phyloP scores from a whole-genome alignment of 352 stramenopile species.

The Globisporangium megalacanthum region DNA sequence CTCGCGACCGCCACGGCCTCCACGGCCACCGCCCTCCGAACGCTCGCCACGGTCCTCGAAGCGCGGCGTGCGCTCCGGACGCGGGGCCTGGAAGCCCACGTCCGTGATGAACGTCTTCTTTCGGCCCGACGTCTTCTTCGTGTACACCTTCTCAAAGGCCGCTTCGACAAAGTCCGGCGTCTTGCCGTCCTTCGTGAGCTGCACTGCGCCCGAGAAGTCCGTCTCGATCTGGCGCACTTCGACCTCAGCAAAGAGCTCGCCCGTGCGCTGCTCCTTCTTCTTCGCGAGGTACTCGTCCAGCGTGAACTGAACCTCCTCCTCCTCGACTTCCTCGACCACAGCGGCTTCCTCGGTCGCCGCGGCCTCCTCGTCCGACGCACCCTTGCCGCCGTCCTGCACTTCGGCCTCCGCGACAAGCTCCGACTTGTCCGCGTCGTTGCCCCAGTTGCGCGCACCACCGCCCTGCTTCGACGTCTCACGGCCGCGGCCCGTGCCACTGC shows the following conservation, averaged over 20 bases:
- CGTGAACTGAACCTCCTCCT: slow-evolving; percentile 83
- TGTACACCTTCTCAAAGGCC: slow-evolving; percentile 93
- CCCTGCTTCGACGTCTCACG: slow-evolving; percentile 95
- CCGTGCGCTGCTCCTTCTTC: slow-evolving; percentile 66
- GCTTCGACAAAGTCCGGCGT: slow-evolving; percentile 85
- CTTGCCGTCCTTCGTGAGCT: slow-evolving; percentile 84
- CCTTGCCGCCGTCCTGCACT: slow-evolving; percentile 50
- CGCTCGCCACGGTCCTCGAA: slow-evolving; percentile 56
- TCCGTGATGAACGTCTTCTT: slow-evolving; percentile 92
- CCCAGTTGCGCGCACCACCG: slow-evolving; percentile 95
- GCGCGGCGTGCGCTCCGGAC: slow-evolving; percentile 45
- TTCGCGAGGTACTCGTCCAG: slow-evolving; percentile 81
- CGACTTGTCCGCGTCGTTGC: slow-evolving; percentile 91
- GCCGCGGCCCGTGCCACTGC: slow-evolving; percentile 93
- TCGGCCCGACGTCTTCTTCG: slow-evolving; percentile 92
- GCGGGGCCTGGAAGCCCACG: slow-evolving; percentile 74
- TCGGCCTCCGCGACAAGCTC: slow-evolving; percentile 69
- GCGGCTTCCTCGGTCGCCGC: slow-evolving; percentile 33
- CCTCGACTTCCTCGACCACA: slow-evolving; percentile 48
- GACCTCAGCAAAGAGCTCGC: slow-evolving; percentile 75
- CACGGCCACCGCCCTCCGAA: slow-evolving; percentile 16
- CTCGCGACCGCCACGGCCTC: slow-evolving; percentile 39
- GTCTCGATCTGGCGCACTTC: slow-evolving; percentile 85
- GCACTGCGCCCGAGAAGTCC: slow-evolving; percentile 78
- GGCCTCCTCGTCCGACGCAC: slow-evolving; percentile 49